Percentiles rank a stretch among this genome's conserved stretches.
These are phyloP conservation scores for Zanthoxylum bungeanum DNA, from an alignment of 345 rosid species.

Conservation along the genomic window DNA sequence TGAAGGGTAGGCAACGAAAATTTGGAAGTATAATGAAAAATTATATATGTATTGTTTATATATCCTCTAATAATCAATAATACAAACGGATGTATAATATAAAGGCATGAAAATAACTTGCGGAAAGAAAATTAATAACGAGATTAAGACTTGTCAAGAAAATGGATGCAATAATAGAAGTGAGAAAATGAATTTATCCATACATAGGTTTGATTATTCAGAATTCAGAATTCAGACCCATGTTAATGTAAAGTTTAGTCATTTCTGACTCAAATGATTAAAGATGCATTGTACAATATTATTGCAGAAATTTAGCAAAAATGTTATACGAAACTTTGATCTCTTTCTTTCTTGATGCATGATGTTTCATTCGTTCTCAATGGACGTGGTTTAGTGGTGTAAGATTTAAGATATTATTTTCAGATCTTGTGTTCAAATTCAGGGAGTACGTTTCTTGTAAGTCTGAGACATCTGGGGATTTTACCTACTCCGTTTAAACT, in stretches of 20 bases:
- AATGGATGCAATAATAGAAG: slow-evolving; percentile 1
- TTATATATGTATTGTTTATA: neutral
- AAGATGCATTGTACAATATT: neutral
- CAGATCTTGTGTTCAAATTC: too few species aligned
- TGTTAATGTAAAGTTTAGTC: neutral
- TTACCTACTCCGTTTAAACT: too few species aligned
- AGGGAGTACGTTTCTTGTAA: too few species aligned
- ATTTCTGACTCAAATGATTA: neutral
- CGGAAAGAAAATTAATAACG: neutral
- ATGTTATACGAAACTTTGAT: neutral
- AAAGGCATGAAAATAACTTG: neutral
- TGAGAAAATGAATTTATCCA: neutral
- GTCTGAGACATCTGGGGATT: too few species aligned
- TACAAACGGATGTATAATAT: neutral
- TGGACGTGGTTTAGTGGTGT: too few species aligned
- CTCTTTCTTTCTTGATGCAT: neutral
- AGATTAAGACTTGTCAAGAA: neutral
- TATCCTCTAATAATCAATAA: neutral
- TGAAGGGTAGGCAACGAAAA: too few species aligned
- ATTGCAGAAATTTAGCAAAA: neutral
- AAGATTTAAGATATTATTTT: too few species aligned
- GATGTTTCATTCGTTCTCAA: too few species aligned
- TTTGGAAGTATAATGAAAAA: too few species aligned
- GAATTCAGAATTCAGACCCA: neutral
- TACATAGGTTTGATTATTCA: neutral